phyloP scores from a whole-genome alignment of 2,329 filamentous ascomycete genomes.

The Epichloe brachyelytri region DNA sequence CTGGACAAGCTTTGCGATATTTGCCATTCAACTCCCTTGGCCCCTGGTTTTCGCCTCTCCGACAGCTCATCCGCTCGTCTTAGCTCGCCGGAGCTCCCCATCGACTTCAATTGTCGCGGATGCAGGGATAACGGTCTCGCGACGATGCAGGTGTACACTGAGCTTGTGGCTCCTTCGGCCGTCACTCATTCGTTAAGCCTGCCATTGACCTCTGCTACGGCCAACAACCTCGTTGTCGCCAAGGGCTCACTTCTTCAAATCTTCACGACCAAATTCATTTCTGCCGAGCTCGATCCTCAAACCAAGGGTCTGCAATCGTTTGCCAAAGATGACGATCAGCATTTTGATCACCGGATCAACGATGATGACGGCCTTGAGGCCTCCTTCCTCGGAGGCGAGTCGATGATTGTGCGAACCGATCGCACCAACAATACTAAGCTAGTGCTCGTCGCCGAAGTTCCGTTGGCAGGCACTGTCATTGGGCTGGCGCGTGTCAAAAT shows the following conservation, averaged over 20 bases:
- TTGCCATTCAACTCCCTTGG: background rate
- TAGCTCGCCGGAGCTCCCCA: background rate
- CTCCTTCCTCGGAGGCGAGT: slow-evolving; percentile 53
- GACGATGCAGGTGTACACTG: slow-evolving; percentile 91
- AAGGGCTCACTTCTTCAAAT: slow-evolving; percentile 90
- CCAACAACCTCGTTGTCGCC: slow-evolving; percentile 78
- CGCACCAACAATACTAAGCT: slow-evolving; percentile 60
- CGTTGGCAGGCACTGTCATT: slow-evolving; percentile 71
- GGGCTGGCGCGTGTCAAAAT: slow-evolving; percentile 69
- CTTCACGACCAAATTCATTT: slow-evolving; percentile 59
- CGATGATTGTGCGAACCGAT: slow-evolving; percentile 47
- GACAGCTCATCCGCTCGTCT: background rate
- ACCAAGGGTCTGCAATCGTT: slow-evolving; percentile 21
- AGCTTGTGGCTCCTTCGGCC: slow-evolving; percentile 86
- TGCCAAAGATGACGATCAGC: slow-evolving; percentile 25
- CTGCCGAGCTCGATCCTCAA: slow-evolving; percentile 46
- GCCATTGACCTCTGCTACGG: slow-evolving; percentile 61
- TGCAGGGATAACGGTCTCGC: slow-evolving; percentile 22
- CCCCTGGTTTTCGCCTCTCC: background rate
- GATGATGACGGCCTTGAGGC: slow-evolving; percentile 52
- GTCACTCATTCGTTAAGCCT: slow-evolving; percentile 78
- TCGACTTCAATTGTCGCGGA: slow-evolving; percentile 3
- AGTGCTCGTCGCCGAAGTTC: slow-evolving; percentile 72
- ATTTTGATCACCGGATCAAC: slow-evolving; percentile 39
- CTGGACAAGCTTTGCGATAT: background rate